Evolutionary conservation across 352 stramenopile species (phyloP).

Genomic region (Phytophthora hybrid): DNA sequence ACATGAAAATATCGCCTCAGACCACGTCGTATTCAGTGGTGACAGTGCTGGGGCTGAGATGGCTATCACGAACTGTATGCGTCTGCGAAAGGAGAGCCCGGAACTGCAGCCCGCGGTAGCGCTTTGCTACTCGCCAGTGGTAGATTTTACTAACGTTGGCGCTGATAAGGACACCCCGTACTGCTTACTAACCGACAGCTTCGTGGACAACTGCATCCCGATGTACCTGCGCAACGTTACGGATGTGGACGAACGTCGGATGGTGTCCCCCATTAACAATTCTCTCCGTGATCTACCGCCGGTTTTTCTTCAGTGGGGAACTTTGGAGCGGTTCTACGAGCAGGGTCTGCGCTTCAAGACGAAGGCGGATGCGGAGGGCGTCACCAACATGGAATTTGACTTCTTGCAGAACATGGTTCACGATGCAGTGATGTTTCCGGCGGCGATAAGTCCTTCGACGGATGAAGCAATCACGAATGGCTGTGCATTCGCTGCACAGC

Average conservation of each 20-base stretch:
- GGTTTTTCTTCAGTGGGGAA: slow-evolving; percentile 21
- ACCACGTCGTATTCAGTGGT: slow-evolving; percentile 43
- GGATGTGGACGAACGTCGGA: slow-evolving; percentile 17
- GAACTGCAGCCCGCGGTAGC: slow-evolving; percentile 22
- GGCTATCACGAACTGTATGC: slow-evolving; percentile 33
- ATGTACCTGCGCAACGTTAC: slow-evolving; percentile 16
- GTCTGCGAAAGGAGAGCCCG: slow-evolving; percentile 23
- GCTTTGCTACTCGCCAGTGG: slow-evolving; percentile 29
- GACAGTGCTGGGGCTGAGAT: slow-evolving; percentile 52
- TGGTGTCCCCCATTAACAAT: slow-evolving; percentile 27
- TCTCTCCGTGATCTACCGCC: slow-evolving; percentile 14
- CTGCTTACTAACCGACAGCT: slow-evolving; percentile 12
- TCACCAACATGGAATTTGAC: slow-evolving; percentile 29
- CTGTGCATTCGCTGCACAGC: slow-evolving; percentile 30
- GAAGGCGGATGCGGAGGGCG: slow-evolving; percentile 18
- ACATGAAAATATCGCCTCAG: slow-evolving; percentile 23
- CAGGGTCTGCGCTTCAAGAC: slow-evolving; percentile 23
- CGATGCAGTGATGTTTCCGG: slow-evolving; percentile 29
- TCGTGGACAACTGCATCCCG: slow-evolving; percentile 6
- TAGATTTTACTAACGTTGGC: slow-evolving; percentile 16
- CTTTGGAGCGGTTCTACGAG: slow-evolving; percentile 12
- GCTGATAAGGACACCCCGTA: slow-evolving; percentile 4
- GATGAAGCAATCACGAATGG: slow-evolving; percentile 15
- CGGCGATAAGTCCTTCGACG: slow-evolving; percentile 4
- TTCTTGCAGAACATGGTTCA: slow-evolving; percentile 25